Percentiles rank a stretch among this genome's conserved stretches.
Conservation (phyloP, 805 yeast genomes). For the Cyberlindnera nakhonratchasimensis region DNA sequence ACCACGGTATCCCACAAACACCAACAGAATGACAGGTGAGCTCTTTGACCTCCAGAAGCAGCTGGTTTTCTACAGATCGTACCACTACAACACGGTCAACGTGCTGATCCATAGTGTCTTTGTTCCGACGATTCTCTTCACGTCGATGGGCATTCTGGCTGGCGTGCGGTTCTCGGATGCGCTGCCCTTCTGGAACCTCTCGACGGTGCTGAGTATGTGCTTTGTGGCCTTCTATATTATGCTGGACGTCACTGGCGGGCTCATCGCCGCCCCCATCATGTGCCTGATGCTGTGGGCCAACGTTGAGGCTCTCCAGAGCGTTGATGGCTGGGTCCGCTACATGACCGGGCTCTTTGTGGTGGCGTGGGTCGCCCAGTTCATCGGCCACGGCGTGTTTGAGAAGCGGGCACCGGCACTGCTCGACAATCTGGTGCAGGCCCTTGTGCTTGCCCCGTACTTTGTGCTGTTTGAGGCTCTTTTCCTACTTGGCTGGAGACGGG, state of each 20-base stretch:
- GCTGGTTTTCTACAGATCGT: constrained; percentile 57
- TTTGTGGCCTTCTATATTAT: constrained; percentile 58
- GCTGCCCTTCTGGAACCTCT: constrained; percentile 37
- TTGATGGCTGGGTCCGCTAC: constrained; percentile 20
- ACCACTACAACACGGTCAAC: constrained; percentile 53
- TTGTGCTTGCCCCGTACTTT: constrained; percentile 89
- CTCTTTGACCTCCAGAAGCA: constrained; percentile 32
- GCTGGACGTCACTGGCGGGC: constrained; percentile 52
- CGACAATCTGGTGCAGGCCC: constrained; percentile 79
- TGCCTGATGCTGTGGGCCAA: constrained; percentile 25
- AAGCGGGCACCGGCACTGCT: constrained; percentile 80
- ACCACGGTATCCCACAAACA: no score
- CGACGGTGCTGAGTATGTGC: constrained; percentile 40
- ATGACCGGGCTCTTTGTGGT: constrained; percentile 39
- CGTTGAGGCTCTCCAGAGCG: constrained; percentile 23
- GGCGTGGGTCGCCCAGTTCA: constrained; percentile 81
- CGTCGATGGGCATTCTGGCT: constrained; percentile 43
- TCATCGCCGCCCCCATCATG: constrained; percentile 40
- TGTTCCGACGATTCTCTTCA: constrained; percentile 71
- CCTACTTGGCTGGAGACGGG: constrained; percentile 53
- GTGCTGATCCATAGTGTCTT: constrained; percentile 74
- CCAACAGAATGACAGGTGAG: not conserved
- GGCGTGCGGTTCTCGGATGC: constrained; percentile 25
- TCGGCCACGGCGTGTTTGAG: constrained; percentile 85
- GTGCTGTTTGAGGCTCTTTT: constrained; percentile 77